These are phyloP conservation scores for Paracoccidioides brasiliensis DNA, from an alignment of 2,329 filamentous ascomycete species.

Conservation along the genomic window DNA sequence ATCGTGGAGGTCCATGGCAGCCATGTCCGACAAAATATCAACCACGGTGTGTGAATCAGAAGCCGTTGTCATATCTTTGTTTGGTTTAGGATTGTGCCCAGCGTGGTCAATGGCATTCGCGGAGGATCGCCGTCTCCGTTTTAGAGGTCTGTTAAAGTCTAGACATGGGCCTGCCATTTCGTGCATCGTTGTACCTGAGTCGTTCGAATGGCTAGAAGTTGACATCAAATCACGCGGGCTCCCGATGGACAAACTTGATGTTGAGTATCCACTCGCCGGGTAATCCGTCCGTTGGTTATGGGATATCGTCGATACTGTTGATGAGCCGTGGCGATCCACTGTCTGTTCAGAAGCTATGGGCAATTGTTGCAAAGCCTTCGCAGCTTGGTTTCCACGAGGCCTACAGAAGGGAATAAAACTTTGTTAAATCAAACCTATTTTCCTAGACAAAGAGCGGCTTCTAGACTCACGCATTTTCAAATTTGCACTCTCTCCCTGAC, in stretches of 20 bases:
- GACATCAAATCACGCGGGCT: not conserved
- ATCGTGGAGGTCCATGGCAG: constrained; percentile 18
- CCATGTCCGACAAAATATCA: constrained; percentile 22
- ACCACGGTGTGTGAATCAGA: constrained; percentile 17
- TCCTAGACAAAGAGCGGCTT: not conserved
- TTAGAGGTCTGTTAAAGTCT: not conserved
- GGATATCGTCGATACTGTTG: not conserved
- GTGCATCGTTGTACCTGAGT: not conserved
- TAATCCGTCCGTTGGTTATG: not conserved
- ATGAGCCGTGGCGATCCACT: not conserved
- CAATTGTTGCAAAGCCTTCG: not conserved
- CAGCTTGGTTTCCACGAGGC: constrained; percentile 24
- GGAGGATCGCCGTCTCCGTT: constrained; percentile 1
- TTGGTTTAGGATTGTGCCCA: not conserved
- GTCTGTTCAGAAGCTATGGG: no score
- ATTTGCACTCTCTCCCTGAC: constrained; percentile 72
- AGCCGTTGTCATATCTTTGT: constrained; percentile 6
- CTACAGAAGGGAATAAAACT: constrained; percentile 9
- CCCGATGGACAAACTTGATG: not conserved
- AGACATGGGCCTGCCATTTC: not conserved
- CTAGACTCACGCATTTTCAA: constrained; percentile 64
- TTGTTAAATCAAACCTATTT: constrained; percentile 7
- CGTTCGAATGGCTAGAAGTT: not conserved
- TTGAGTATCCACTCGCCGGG: not conserved
- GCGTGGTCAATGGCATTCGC: not conserved